Base-by-base conservation (phyloP, 257 asterid species). In the Primulina tabacum region DNA sequence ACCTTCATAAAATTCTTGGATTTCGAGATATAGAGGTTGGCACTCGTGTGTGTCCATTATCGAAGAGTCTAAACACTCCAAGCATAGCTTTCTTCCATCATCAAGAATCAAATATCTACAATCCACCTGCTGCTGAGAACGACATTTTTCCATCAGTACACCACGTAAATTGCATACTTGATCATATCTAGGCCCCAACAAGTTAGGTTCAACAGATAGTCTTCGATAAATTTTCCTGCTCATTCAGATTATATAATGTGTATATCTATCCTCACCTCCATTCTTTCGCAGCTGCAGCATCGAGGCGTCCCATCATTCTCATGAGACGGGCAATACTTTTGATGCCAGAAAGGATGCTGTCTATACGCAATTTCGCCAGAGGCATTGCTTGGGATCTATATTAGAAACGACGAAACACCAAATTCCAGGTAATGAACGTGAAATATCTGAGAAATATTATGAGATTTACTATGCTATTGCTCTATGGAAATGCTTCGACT, bases 31-130 rank as follows among this genome's bases (percentile, higher is more conserved):
- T 21, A 94, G 96, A 71, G 96, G 97, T 63, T 91, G 99, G 78
- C 99, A 94, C 72, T 94, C 99, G 52, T 85, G 89, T 6, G 97
- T 91, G 71, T 94, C 99, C 99, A 94, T 89, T 79, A 94, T 89
- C 61, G 99, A 82, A 16, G 97, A 94, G 83, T 94, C 97, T 81
- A 91, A 77, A 77, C 99, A 94, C 88, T 94, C 99, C 12, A 94
- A 78, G 63, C 99, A 94, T 17, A 89, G 86, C 81, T 89, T 89
- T 65, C 99, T 77, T 62, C 99, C 99, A 76, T 94, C 99, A 21
- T 88, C 99, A 34, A 87, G 96, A 68, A 82, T 79, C 83, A 94
- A 82, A 72, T 86, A 94, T 82, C 83, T 80, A 8, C 88, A 76
- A 70, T 94, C 97, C 28, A 75, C 79, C 0, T 90, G 84, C 99